Percentiles rank a stretch among this genome's conserved stretches.
These are phyloP conservation scores for Fusarium sp. DNA, from an alignment of 2,329 filamentous ascomycete species.

Conservation along the genomic window DNA sequence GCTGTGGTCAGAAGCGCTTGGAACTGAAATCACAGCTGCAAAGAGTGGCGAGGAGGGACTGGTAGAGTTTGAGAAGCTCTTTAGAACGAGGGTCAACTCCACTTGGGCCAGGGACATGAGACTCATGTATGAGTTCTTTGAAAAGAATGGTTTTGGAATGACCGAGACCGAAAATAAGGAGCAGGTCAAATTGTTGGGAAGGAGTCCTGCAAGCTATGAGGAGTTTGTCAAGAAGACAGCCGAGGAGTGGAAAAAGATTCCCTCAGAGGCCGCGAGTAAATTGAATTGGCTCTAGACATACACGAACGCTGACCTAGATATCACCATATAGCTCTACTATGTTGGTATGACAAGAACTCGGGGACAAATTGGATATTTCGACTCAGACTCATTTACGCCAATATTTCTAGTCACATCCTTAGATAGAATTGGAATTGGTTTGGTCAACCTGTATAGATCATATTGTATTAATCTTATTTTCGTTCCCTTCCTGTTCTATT, in stretches of 20 bases:
- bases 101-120: conserved; percentile 17
- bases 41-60: conserved; percentile 9
- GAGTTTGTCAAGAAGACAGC: conserved; percentile 9
- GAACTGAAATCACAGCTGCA: not conserved
- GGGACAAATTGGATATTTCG: not conserved
- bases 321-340: not conserved
- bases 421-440: not conserved
- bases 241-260: conserved; percentile 5
- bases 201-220: conserved; percentile 9
- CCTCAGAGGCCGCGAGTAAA: no score
- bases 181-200: conserved; percentile 16
- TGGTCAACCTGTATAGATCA: not conserved
- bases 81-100: not conserved
- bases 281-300: no score
- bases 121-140: conserved; percentile 25
- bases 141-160: conserved; percentile 12
- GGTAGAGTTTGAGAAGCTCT: conserved; percentile 5
- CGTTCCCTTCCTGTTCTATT: not conserved
- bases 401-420: not conserved
- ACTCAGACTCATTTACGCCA: not conserved
- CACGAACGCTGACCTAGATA: not conserved
- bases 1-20: conserved; percentile 19
- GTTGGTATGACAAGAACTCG: not conserved
- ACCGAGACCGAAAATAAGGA: conserved; percentile 17
- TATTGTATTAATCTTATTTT: not conserved